These are phyloP conservation scores for Meyerozyma sp. DNA, from an alignment of 1,139 yeast species.

Conservation along the genomic window DNA sequence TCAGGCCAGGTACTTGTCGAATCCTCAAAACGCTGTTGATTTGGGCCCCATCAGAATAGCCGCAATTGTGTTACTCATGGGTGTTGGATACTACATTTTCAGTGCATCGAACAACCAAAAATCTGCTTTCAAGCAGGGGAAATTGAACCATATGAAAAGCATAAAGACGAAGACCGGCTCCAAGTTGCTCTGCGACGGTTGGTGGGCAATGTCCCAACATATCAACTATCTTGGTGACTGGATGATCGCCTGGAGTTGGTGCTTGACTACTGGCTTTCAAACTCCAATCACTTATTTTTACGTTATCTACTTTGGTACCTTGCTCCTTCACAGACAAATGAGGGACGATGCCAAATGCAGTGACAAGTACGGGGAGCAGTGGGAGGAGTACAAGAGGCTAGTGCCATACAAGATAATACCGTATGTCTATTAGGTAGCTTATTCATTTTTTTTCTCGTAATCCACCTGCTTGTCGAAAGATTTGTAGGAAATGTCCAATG, in stretches of 20 bases:
- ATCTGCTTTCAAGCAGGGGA: conserved; percentile 75
- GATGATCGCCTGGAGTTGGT: conserved; percentile 89
- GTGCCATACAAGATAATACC: conserved; percentile 94
- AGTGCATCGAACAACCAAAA: conserved; percentile 81
- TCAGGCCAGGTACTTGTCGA: conserved; percentile 77
- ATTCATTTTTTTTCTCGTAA: conserved; percentile 58
- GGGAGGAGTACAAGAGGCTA: conserved; percentile 72
- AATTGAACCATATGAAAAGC: conserved; percentile 58
- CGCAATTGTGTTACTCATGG: conserved; percentile 40
- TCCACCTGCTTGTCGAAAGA: conserved; percentile 69
- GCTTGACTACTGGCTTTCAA: conserved; percentile 79
- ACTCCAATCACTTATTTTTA: conserved; percentile 87
- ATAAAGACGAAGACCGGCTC: conserved; percentile 76
- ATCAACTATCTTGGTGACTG: conserved; percentile 95
- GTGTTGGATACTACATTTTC: conserved; percentile 75
- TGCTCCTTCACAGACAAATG: conserved; percentile 79
- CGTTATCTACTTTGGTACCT: conserved; percentile 72
- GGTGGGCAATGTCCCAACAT: conserved; percentile 96
- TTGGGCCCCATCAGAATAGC: conserved; percentile 40
- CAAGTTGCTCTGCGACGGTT: conserved; percentile 77
- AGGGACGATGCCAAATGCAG: conserved; percentile 92
- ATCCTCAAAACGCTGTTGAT: conserved; percentile 47
- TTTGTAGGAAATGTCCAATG: conserved; percentile 62
- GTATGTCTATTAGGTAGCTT: conserved; percentile 56
- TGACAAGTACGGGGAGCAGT: conserved; percentile 75